A percentile compares a stretch with the other conserved stretches of the same genome.
Conservation (phyloP, 306 rosid genomes). For the Potentilla sterilis region DNA sequence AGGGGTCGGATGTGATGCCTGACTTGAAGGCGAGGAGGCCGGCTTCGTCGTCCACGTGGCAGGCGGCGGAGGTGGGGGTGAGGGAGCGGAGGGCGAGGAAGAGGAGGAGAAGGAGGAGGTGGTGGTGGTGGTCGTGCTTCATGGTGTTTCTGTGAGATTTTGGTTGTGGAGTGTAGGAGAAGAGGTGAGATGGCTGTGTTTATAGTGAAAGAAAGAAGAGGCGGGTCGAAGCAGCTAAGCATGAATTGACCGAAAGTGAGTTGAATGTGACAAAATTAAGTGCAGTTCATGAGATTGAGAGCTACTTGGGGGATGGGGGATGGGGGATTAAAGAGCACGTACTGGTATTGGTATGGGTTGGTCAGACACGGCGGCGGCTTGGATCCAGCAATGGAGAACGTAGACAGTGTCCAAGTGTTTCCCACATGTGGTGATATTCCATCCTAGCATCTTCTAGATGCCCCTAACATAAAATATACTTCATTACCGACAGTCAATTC, state of each 20-base stretch:
- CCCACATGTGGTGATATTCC: too few relatives aligned
- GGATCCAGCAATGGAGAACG: too few relatives aligned
- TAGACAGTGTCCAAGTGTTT: too few relatives aligned
- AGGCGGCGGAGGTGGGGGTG: conserved; percentile 41
- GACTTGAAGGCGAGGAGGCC: conserved; percentile 74
- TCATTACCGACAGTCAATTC: too few relatives aligned
- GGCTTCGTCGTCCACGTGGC: conserved; percentile 55
- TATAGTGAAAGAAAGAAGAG: not conserved
- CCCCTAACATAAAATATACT: too few relatives aligned
- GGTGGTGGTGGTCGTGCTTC: conserved; percentile 10
- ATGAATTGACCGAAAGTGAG: not conserved
- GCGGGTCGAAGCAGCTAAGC: not conserved
- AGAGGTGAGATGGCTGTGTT: not conserved
- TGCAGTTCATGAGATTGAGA: too few relatives aligned
- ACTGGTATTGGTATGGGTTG: not conserved
- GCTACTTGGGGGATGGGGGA: not conserved
- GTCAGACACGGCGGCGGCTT: not conserved
- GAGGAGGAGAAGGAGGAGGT: conserved; percentile 16
- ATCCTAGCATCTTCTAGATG: too few relatives aligned
- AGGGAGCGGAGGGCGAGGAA: conserved; percentile 11
- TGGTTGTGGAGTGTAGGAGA: not conserved
- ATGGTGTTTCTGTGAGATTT: not conserved
- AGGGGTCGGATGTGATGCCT: conserved; percentile 70
- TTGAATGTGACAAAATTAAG: too few relatives aligned
- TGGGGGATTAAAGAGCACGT: too few relatives aligned